Evolutionary conservation across 768 basidiomycete species (phyloP).

Genomic region (Boletales sp.): DNA sequence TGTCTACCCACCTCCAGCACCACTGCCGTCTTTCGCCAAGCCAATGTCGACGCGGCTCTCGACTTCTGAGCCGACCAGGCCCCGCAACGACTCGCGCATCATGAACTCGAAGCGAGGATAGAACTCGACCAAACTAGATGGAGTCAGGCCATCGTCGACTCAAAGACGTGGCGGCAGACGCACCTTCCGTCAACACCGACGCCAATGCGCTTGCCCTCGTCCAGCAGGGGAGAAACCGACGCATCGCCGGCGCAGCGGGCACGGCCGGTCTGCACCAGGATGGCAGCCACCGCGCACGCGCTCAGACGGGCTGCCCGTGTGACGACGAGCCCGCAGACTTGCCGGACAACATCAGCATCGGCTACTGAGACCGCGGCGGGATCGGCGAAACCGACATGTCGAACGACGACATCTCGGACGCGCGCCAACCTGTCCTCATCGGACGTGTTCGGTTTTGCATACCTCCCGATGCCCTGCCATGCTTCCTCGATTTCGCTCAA

Average conservation of each 20-base stretch:
- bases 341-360: constrained; percentile 76
- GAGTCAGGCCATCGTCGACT: not conserved
- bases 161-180: constrained; percentile 7
- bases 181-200: constrained; percentile 95
- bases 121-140: constrained; percentile 76
- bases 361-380: constrained; percentile 48
- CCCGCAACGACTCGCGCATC: constrained; percentile 70
- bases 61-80: constrained; percentile 74
- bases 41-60: constrained; percentile 83
- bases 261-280: constrained; percentile 77
- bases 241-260: constrained; percentile 46
- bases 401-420: constrained; percentile 58
- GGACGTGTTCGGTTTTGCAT: constrained; percentile 20
- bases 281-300: constrained; percentile 82
- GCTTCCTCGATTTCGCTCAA: constrained; percentile 81
- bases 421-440: constrained; percentile 41
- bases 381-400: constrained; percentile 55
- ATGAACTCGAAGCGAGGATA: constrained; percentile 83
- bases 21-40: constrained; percentile 95
- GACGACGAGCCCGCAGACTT: constrained; percentile 76
- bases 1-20: constrained; percentile 76
- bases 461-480: constrained; percentile 50
- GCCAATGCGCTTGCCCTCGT: constrained; percentile 51
- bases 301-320: constrained; percentile 80
- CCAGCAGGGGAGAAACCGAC: constrained; percentile 9